Evolutionary conservation across 2,329 filamentous ascomycete species (phyloP), one percentile per base, ranked within the genome.

Genomic region (Xylariaceae sp.): DNA sequence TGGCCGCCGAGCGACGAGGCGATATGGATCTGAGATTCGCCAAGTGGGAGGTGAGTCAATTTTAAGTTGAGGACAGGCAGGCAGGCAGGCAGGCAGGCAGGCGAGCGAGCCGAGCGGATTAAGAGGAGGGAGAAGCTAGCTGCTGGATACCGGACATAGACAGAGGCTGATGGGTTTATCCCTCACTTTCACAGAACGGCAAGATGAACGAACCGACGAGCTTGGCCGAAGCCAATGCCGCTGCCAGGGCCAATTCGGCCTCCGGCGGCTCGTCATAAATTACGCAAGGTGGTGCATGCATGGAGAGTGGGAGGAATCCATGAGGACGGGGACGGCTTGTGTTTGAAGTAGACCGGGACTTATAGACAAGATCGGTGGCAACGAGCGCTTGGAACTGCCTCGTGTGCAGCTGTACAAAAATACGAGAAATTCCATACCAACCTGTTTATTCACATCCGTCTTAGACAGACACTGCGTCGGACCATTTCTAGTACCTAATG

Each of bases 121-220:
- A 47, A 54, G 16, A 52, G 2, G 48, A 19, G 44, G 43, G 32
- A 51, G 45, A 23, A 42, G 49, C 51, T 62, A n/a, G n/a, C n/a
- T n/a, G n/a, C n/a, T n/a, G n/a, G n/a, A n/a, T n/a, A n/a, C n/a
- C n/a, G n/a, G n/a, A n/a, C n/a, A n/a, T n/a, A 61, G 48, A 23
- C 23, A 48, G 56, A 61, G 64, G 62, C 74, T 77, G 67, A 75
- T 66, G 62, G 48, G 48, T 72, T 64, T 62, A 71, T 66, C 47
- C 65, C 73, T 71, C 69, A 73, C n/a, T 70, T 41, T 49, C 59
- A 76, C 77, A 98, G 95, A 91, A 92, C 80, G 95, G 95, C 83
- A 97, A 96, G 87, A 91, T 96, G 81, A 89, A 91, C 75, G 93
- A 98, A 46, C 67, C 81, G 72, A 90, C 90, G 85, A 86, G 82